A percentile compares a stretch with the other conserved stretches of the same genome.
Conservation (phyloP, 352 stramenopile species). For the Pythium rhizo-oryzae region DNA sequence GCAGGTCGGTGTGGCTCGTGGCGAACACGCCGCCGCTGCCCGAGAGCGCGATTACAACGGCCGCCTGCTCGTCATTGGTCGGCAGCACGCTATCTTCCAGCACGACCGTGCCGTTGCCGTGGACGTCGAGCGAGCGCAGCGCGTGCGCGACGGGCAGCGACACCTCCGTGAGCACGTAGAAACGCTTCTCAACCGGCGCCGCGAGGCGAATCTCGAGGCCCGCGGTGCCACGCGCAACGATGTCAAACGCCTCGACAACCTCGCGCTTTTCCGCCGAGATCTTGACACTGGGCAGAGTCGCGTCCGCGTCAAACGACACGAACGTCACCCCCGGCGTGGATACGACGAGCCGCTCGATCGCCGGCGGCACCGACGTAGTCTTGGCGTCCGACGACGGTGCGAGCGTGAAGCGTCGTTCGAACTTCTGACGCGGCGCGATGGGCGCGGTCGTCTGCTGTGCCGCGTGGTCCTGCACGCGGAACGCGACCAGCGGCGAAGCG, state of each 20-base stretch:
- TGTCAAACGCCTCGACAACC: conserved; percentile 22
- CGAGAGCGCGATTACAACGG: conserved; percentile 24
- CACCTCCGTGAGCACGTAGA: conserved; percentile 38
- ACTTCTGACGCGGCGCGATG: conserved; percentile 24
- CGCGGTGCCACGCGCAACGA: conserved; percentile 3
- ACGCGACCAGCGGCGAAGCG: conserved; percentile 16
- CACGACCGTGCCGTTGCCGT: conserved; percentile 24
- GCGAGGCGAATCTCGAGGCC: conserved; percentile 27
- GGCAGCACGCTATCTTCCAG: conserved; percentile 35
- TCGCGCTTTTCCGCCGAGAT: conserved; percentile 28
- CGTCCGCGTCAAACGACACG: conserved; percentile 30
- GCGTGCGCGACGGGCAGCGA: conserved; percentile 25
- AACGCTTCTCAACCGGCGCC: background rate
- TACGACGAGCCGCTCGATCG: conserved; percentile 27
- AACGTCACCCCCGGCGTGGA: conserved; percentile 32
- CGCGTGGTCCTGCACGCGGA: conserved; percentile 12
- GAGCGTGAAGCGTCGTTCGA: conserved; percentile 18
- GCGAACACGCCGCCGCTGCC: conserved; percentile 33
- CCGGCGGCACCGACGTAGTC: background rate
- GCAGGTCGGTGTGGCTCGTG: conserved; percentile 17
- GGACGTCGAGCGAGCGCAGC: conserved; percentile 14
- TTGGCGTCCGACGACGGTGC: background rate
- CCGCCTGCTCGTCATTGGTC: conserved; percentile 18
- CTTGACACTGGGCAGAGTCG: conserved; percentile 24
- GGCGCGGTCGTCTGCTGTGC: conserved; percentile 1